Evolutionary conservation across 352 stramenopile genomes (phyloP).

Genomic region (Globisporangium canariense): DNA sequence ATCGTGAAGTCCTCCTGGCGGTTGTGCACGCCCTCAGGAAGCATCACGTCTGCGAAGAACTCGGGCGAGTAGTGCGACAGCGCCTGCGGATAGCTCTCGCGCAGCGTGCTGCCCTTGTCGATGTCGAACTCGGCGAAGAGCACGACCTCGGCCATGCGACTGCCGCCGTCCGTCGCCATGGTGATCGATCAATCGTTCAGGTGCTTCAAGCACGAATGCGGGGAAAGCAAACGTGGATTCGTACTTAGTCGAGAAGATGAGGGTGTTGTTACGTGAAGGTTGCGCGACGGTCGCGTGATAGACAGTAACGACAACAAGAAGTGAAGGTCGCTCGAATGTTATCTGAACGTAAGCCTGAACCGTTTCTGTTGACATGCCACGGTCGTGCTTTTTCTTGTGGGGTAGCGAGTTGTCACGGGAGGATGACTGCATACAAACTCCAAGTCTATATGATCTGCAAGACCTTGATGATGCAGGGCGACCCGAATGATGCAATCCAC

Average conservation of each 20-base stretch:
- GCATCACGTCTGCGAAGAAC: constrained; percentile 89
- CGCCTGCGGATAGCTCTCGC: constrained; percentile 54
- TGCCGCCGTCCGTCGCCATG: constrained; percentile 10
- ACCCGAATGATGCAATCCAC: constrained; percentile 6
- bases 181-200: neutral
- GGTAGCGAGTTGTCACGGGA: neutral
- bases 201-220: constrained; percentile 9
- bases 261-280: neutral
- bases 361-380: constrained; percentile 10
- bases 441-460: neutral
- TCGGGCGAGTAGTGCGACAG: constrained; percentile 81
- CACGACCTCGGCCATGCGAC: constrained; percentile 58
- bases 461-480: constrained; percentile 8
- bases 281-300: neutral
- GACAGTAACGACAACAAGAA: neutral
- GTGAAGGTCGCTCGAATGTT: constrained; percentile 2
- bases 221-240: neutral
- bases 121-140: constrained; percentile 87
- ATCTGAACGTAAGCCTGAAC: neutral
- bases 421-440: neutral
- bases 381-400: constrained; percentile 20
- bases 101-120: constrained; percentile 83
- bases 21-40: constrained; percentile 87
- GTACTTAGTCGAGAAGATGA: neutral
- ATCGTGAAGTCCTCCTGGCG: constrained; percentile 82